A percentile compares a stretch with the other conserved stretches of the same genome.
These are phyloP conservation scores for Odontarrhena argentea DNA, from an alignment of 345 rosid species.

Conservation along the genomic window DNA sequence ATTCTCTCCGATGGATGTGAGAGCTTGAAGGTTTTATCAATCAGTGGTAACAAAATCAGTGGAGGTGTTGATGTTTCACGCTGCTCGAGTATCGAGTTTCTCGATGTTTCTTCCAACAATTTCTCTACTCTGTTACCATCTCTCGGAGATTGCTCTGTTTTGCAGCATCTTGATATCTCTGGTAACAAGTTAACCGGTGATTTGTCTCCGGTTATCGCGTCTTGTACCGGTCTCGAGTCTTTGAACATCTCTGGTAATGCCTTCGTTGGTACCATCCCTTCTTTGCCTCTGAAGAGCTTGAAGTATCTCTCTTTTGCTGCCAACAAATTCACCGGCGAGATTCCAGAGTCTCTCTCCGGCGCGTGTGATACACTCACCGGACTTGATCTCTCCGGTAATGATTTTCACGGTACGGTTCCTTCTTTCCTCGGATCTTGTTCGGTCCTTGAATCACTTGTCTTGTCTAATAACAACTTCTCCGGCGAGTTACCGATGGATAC, in stretches of 20 bases:
- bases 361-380: slow-evolving; percentile 66
- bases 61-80: slow-evolving; percentile 72
- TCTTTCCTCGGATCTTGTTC: slow-evolving; percentile 61
- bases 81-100: slow-evolving; percentile 57
- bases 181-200: slow-evolving; percentile 68
- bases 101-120: slow-evolving; percentile 81
- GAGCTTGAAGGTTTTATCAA: slow-evolving; percentile 50
- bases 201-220: slow-evolving; percentile 46
- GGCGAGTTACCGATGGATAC: slow-evolving; percentile 73
- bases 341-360: slow-evolving; percentile 63
- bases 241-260: slow-evolving; percentile 68
- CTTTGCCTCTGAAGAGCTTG: slow-evolving; percentile 54
- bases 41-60: slow-evolving; percentile 66
- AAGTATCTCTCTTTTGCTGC: slow-evolving; percentile 54
- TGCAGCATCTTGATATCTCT: slow-evolving; percentile 79
- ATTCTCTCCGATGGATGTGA: slow-evolving; percentile 60
- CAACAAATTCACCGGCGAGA: slow-evolving; percentile 65
- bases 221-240: slow-evolving; percentile 59
- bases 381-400: slow-evolving; percentile 78
- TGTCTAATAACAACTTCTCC: slow-evolving; percentile 66
- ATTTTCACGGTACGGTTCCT: slow-evolving; percentile 75
- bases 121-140: slow-evolving; percentile 56
- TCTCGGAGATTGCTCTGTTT: slow-evolving; percentile 64
- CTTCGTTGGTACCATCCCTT: slow-evolving; percentile 68
- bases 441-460: slow-evolving; percentile 53